Evolutionary conservation across 768 basidiomycete species (phyloP).

Genomic region (Cubamyces sp.): DNA sequence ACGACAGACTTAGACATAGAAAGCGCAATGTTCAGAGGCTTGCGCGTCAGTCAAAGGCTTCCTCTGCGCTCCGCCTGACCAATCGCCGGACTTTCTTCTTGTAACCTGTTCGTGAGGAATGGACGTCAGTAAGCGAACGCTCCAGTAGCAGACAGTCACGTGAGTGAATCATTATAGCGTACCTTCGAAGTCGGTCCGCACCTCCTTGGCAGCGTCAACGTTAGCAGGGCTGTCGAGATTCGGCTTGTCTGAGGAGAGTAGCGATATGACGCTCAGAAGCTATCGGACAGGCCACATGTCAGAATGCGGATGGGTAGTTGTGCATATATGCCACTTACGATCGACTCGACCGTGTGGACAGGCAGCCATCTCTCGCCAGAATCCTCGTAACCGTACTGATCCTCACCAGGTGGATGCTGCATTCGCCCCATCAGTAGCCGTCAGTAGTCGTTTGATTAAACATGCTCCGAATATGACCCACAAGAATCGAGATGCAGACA

Average conservation of each 20-base stretch:
- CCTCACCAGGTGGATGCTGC: slow-evolving; percentile 93
- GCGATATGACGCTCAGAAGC: slow-evolving; percentile 96
- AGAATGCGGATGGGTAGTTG: not conserved
- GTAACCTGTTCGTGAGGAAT: slow-evolving; percentile 56
- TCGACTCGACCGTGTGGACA: slow-evolving; percentile 95
- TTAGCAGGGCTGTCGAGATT: slow-evolving; percentile 95
- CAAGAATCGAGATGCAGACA: slow-evolving; percentile 96
- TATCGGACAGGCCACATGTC: slow-evolving; percentile 37
- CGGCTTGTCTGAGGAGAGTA: slow-evolving; percentile 89
- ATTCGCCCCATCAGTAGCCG: slow-evolving; percentile 12
- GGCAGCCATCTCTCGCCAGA: slow-evolving; percentile 98
- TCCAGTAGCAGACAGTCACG: not conserved
- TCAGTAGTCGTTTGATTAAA: too few species aligned
- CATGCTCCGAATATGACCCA: slow-evolving; percentile 38
- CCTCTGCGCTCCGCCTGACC: slow-evolving; percentile 87
- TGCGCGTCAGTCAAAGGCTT: slow-evolving; percentile 64
- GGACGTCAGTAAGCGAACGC: not conserved
- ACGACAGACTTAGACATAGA: not conserved
- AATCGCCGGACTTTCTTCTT: slow-evolving; percentile 95
- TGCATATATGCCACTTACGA: slow-evolving; percentile 54
- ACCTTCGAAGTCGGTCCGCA: slow-evolving; percentile 68
- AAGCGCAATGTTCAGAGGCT: not conserved
- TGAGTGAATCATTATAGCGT: slow-evolving; percentile 28
- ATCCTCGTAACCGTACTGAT: slow-evolving; percentile 96
- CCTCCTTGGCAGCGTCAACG: slow-evolving; percentile 92